Evolutionary conservation across 2,329 filamentous ascomycete genomes (phyloP), one percentile per base, ranked within the genome.

Genomic region (Harringtonia lauricola): DNA sequence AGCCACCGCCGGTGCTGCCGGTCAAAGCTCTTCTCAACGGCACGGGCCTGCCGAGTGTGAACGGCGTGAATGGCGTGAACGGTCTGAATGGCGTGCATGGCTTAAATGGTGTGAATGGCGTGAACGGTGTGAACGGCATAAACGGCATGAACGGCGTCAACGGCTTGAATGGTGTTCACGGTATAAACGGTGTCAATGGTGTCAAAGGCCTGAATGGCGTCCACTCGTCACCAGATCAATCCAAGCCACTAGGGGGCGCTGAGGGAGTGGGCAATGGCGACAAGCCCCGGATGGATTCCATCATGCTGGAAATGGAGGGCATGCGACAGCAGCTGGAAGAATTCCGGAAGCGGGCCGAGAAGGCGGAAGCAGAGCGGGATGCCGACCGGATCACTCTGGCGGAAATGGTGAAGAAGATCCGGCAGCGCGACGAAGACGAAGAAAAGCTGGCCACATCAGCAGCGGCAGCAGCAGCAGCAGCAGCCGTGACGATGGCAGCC

Each of bases 381-480:
- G 70, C 76, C 35, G 78, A 81, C 43, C 79, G 83, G 43, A 81
- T 83, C 59, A 83, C 82, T 2, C 65, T 98, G 36, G 81, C 84
- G 1, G 86, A 95, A 57, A 92, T 96, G 86, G 81, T 95, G 13
- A 71, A 86, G 53, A 81, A 83, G 51, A 83, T 95, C 44, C 78
- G 88, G 42, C 72, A 70, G 53, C 55, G 58, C 4, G 80, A 88
- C 52, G 78, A 80, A 52, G 76, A 75, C 51, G 71, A 67, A 26
- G 64, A 58, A 51, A 64, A 62, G 28, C 66, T 62, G n/a, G 63
- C 63, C 4, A 64, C 64, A 29, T 59, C 64, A 48, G 66, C 61
- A 39, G 57, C 59, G 2, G 59, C 19, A 65, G 64, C n/a, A 53
- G 59, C 52, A 52, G 53, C 45, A 44, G 36, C 12, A 51, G 53